Evolutionary conservation across 805 yeast genomes (phyloP), one percentile per base, ranked within the genome.

Genomic region (Komagataella ulmi): DNA sequence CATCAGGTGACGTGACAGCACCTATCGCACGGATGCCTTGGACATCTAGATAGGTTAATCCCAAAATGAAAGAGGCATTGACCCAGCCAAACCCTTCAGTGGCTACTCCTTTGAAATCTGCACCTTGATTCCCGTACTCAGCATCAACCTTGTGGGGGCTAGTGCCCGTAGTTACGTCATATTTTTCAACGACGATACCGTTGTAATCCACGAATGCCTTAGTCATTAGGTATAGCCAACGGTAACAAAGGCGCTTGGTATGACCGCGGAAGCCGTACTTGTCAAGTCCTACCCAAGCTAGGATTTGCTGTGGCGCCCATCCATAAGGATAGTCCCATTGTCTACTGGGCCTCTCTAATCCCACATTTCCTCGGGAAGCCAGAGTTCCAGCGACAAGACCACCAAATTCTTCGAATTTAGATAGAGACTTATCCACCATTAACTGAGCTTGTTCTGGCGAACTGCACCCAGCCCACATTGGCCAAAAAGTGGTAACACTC

Each of bases 11-110:
- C 2, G 89, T 81, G 51, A 85, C 79, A 3, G 90, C 77, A 0
- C 95, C 96, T 54, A 89, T 70, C 1, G 90, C 88, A 55, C 96
- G 73, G 53, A 74, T 74, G 2, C 90, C 89, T 56, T 79, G 81
- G 50, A 73, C 72, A 55, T 80, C 80, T 65, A 86, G 68, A 54
- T 77, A 78, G 19, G 83, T 74, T 54, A 88, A 68, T 0, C 97
- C 97, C 54, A 85, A 64, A 24, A 84, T 60, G 65, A 79, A 89
- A 58, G 93, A 81, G 5, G 98, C 85, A 69, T 91, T 91, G 50
- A 91, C 97, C 99, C 99, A 91, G 1, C 98, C 99, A 66, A 91
- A 91, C 1, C 99, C 99, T 67, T 93, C 97, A 6, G 85, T 83
- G 0, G 96, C 95, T 46, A 86, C 97, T 48, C 96, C 96, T 64